Evolutionary conservation across 495 filamentous ascomycete genomes (phyloP), one percentile per base, ranked within the genome.

Genomic region (Astrothelium subdiscretum): DNA sequence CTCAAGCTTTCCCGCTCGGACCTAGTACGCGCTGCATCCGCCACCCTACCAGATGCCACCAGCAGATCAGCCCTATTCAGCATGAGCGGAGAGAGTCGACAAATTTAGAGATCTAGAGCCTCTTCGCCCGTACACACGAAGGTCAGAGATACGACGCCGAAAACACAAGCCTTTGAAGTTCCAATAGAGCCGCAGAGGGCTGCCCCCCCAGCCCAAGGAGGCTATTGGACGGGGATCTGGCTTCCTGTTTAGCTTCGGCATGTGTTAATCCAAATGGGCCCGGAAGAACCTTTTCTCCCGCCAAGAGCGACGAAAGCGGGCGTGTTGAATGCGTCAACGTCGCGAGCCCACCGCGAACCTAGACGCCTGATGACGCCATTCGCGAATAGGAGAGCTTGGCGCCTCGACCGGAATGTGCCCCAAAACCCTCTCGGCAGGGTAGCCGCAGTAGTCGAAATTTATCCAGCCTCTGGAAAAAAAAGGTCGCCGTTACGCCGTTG

Each of bases 401-500:
- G 48, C 48, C 24, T 29, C 24, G 48, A 27, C 48, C 48, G 48
- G 24, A 54, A 8, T 27, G 48, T 29, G 3, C 48, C 20, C 24
- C 12, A 54, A 8, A n/a, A n/a, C n/a, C 24, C 24, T 24, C 12
- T 54, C 48, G 48, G 48, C 48, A 54, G 48, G 48, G 48, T 54
- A 29, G 48, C 48, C 48, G 48, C 48, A 54, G 48, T 54, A 54
- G 48, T 54, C 20, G 24, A 27, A 54, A 29, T 54, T n/a, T 29
- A 24, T 29, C 24, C 24, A n/a, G 48, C 20, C 48, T 54, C 8
- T 54, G 48, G 48, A 20, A 29, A 27, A 54, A 15, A 54, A 38
- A n/a, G n/a, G n/a, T n/a, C 42, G 42, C 48, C 48, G 48, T 54
- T 54, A 54, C 48, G 48, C 48, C 48, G 48, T 54, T 54, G 48